Base-by-base conservation (phyloP, 2,329 filamentous ascomycete genomes). In the Tolypocladium nubicola region DNA sequence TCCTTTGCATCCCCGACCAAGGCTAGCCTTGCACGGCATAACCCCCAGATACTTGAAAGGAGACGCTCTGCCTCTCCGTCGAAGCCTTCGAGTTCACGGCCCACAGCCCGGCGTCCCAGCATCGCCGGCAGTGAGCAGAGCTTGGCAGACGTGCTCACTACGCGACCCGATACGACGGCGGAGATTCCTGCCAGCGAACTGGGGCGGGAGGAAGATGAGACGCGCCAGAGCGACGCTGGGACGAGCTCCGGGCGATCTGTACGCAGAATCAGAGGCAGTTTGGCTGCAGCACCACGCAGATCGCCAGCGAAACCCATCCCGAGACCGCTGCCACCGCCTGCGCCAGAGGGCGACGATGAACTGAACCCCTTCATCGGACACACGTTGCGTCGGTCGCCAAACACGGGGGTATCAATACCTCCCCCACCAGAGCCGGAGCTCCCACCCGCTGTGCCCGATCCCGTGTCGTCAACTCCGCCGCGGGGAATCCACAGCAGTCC, bases 1-100 rank as follows among this genome's bases (percentile, higher is more conserved):
- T 87, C 84, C 1, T 88, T 84, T 65, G 81, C 81, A 56, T 87
- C 85, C n/a, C 85, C 86, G 0, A 87, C 85, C 0, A 83, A 78
- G 66, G 78, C 85, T 14, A 88, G 83, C 63, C 70, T 87, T 16
- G 76, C 83, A 58, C 79, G 81, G 61, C 79, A 81, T 53, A 81
- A 87, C 60, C 82, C 84, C 0, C 78, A 83, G 13, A 74, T 85
- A 8, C 70, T 85, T 39, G 72, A 76, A 57, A 74, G 77, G 61
- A 68, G 73, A 65, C 63, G 73, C 64, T 72, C 73, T 57, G 66
- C 71, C 63, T 63, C 73, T 63, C 65, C 71, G 47, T 58, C 70
- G 60, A 70, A 72, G 59, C 52, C 62, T 2, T 58, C 60, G 21
- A 3, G 35, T 16, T 39, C 54, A 9, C 52, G 47, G 30, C 5